Evolutionary conservation across 2,329 filamentous ascomycete genomes (phyloP).

Genomic region (Fusarium buxicola): DNA sequence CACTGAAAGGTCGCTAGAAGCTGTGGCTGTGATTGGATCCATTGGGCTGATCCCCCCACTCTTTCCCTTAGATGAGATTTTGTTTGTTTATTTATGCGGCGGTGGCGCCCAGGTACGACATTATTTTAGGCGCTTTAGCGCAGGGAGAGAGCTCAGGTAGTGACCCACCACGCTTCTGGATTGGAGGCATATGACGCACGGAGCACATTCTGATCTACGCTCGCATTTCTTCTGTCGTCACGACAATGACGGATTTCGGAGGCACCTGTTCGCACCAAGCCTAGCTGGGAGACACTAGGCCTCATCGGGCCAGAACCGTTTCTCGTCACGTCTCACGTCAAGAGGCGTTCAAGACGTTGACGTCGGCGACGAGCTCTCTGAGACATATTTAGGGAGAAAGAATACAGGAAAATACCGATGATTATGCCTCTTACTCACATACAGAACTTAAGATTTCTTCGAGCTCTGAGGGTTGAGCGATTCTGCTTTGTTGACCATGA

Average conservation of each 20-base stretch:
- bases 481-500: conserved; percentile 12
- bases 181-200: conserved; percentile 43
- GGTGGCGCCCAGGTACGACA: conserved; percentile 37
- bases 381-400: neutral
- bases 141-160: conserved; percentile 31
- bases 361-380: conserved; percentile 6
- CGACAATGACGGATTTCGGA: conserved; percentile 47
- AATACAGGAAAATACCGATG: neutral
- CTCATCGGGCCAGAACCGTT: conserved; percentile 18
- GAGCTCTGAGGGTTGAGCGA: neutral
- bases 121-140: conserved; percentile 43
- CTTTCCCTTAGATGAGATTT: conserved; percentile 43
- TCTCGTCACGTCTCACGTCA: conserved; percentile 42
- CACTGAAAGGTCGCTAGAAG: conserved; percentile 19
- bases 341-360: conserved; percentile 20
- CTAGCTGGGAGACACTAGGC: neutral
- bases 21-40: conserved; percentile 24
- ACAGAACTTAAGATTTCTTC: neutral
- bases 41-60: conserved; percentile 38
- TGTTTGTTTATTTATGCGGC: conserved; percentile 53
- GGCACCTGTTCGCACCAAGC: conserved; percentile 18
- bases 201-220: conserved; percentile 31
- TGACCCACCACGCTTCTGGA: conserved; percentile 1
- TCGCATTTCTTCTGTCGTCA: conserved; percentile 46
- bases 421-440: neutral